These are phyloP conservation scores for Hura crepitans DNA, from an alignment of 441 rosid species.

Conservation along the genomic window DNA sequence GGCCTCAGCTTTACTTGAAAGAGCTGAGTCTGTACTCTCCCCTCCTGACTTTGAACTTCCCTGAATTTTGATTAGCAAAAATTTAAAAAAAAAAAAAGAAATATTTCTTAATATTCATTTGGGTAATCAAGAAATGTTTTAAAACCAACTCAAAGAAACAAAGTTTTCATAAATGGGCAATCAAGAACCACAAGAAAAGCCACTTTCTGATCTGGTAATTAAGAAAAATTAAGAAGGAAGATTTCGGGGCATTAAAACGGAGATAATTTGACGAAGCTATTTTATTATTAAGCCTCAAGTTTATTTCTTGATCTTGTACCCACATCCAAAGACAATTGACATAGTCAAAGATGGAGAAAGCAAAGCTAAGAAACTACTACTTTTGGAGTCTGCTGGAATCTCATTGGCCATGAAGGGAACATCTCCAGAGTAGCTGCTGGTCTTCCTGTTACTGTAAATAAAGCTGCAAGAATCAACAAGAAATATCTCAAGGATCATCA, in stretches of 20 bases:
- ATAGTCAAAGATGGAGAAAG: constrained; percentile 58
- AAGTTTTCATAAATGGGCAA: constrained; percentile 7
- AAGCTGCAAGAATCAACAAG: constrained; percentile 80
- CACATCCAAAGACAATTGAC: constrained; percentile 29
- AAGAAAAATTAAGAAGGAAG: background rate
- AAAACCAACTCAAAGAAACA: no score
- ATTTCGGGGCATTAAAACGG: background rate
- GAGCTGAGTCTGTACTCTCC: constrained; percentile 78
- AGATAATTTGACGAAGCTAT: background rate
- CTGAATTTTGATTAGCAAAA: constrained; percentile 32
- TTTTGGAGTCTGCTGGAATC: constrained; percentile 84
- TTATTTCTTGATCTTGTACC: constrained; percentile 11
- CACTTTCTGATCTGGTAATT: constrained; percentile 1
- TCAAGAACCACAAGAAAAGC: constrained; percentile 6
- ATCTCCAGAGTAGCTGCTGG: constrained; percentile 98
- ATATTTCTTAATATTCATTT: background rate
- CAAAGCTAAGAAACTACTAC: constrained; percentile 47
- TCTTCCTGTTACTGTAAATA: constrained; percentile 58
- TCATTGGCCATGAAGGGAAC: constrained; percentile 99
- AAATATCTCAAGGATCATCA: constrained; percentile 35
- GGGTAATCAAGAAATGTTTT: no score
- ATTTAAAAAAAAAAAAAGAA: background rate
- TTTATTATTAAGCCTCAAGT: constrained; percentile 4
- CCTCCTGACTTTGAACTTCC: constrained; percentile 86
- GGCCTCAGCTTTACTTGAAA: constrained; percentile 69